Evolutionary conservation across 768 basidiomycete genomes (phyloP).

Genomic region (Chalciporus chontae): DNA sequence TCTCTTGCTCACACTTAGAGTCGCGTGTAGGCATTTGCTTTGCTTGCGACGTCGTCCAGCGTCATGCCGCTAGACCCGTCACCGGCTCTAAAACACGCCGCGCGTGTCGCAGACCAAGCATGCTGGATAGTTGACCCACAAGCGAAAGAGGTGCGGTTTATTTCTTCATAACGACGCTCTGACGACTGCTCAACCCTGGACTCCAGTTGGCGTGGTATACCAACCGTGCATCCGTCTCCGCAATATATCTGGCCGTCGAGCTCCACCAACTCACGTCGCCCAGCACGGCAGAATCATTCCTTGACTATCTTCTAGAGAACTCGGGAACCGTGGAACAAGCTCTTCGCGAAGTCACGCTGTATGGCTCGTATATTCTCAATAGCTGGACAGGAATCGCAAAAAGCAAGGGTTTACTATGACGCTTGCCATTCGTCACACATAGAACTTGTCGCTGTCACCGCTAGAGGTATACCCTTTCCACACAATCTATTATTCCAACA

Average conservation of each 20-base stretch:
- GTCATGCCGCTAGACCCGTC: conserved; percentile 53
- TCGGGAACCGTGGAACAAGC: conserved; percentile 43
- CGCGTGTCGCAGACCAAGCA: conserved; percentile 64
- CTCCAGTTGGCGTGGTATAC: conserved; percentile 70
- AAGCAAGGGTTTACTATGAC: conserved; percentile 55
- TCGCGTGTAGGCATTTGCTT: conserved; percentile 66
- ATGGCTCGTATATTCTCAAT: conserved; percentile 56
- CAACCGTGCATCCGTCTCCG: conserved; percentile 59
- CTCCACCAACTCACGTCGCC: conserved; percentile 82
- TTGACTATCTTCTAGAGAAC: conserved; percentile 58
- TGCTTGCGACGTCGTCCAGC: conserved; percentile 53
- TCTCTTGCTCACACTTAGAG: neutral
- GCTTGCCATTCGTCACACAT: neutral
- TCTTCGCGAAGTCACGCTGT: conserved; percentile 51
- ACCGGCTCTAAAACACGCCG: conserved; percentile 59
- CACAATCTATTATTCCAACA: conserved; percentile 13
- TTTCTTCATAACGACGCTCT: neutral
- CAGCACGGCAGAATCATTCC: conserved; percentile 58
- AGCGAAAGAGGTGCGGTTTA: conserved; percentile 50
- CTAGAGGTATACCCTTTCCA: conserved; percentile 3
- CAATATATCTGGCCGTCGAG: conserved; percentile 73
- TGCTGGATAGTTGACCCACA: conserved; percentile 55
- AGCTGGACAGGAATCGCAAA: conserved; percentile 73
- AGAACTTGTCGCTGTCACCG: neutral
- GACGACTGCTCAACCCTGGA: neutral